These are phyloP conservation scores for Aspergillus niger DNA, from an alignment of 2,329 filamentous ascomycete species.

Conservation along the genomic window DNA sequence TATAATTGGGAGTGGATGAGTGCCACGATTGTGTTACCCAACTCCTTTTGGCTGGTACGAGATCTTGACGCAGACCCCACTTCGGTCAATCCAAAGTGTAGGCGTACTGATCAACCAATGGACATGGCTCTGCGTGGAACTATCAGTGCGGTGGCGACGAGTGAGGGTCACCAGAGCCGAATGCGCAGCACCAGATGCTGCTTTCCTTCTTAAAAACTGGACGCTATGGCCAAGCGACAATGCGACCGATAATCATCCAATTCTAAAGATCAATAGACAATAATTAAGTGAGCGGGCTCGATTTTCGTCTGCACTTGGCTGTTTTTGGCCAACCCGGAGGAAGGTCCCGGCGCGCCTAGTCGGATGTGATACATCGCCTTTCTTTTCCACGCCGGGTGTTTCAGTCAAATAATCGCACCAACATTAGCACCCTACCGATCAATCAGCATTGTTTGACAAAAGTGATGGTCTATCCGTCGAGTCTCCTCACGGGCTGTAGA, in stretches of 20 bases:
- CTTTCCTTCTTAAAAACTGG: not conserved
- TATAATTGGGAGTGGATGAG: not conserved
- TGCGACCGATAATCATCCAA: not conserved
- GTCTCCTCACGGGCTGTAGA: conserved; percentile 4
- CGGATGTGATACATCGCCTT: conserved; percentile 18
- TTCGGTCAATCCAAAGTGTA: not conserved
- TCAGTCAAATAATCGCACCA: conserved; percentile 4
- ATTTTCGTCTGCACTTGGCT: not conserved
- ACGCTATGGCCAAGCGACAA: not conserved
- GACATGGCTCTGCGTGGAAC: not conserved
- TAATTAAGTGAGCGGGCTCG: not conserved
- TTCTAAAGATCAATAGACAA: not conserved
- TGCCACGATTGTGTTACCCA: not conserved
- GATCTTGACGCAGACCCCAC: not conserved
- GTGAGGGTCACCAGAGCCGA: not conserved
- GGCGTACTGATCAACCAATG: conserved; percentile 4
- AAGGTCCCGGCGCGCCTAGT: not conserved
- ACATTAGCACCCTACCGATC: not conserved
- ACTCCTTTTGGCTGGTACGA: not conserved
- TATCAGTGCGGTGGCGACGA: conserved; percentile 1
- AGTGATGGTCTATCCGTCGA: not conserved
- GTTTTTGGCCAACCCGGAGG: not conserved
- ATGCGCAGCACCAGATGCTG: not conserved
- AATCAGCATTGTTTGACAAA: not conserved
- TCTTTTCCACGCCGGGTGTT: conserved; percentile 5